These are phyloP conservation scores for Leucocoprinus birnbaumii DNA, from an alignment of 768 basidiomycete species.

Conservation along the genomic window DNA sequence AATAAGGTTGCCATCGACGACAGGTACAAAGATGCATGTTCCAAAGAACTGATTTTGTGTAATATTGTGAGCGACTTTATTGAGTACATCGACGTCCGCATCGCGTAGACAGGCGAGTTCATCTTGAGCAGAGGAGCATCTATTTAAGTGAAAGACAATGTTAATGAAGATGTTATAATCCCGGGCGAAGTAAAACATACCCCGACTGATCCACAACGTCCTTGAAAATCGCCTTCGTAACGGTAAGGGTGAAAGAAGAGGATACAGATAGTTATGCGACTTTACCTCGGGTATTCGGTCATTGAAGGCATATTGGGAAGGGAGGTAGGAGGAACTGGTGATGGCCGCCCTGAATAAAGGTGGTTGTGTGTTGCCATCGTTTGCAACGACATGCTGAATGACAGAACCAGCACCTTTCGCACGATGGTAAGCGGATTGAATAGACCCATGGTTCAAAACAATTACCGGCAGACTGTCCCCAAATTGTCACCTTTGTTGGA, in stretches of 20 bases:
- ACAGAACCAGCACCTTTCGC: conserved; percentile 42
- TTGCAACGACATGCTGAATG: conserved; percentile 44
- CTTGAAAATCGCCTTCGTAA: conserved; percentile 30
- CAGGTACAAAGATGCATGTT: conserved; percentile 40
- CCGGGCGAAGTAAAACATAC: background rate
- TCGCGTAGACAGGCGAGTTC: conserved; percentile 38
- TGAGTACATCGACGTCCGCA: conserved; percentile 27
- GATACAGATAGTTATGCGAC: background rate
- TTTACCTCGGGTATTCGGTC: conserved; percentile 36
- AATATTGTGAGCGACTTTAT: conserved; percentile 30
- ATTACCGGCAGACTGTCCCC: conserved; percentile 40
- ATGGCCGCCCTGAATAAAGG: conserved; percentile 42
- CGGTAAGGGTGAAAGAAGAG: background rate
- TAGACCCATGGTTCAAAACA: conserved; percentile 30
- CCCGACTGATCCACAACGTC: conserved; percentile 23
- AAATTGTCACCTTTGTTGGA: conserved; percentile 35
- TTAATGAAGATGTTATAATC: background rate
- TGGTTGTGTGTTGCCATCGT: conserved; percentile 41
- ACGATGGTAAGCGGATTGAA: conserved; percentile 36
- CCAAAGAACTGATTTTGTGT: conserved; percentile 33
- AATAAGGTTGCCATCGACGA: conserved; percentile 47
- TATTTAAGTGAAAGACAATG: conserved; percentile 12
- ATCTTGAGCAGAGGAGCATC: conserved; percentile 31
- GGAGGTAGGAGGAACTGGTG: conserved; percentile 41
- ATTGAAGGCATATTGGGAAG: conserved; percentile 43